Evolutionary conservation across 2,329 filamentous ascomycete species (phyloP).

Genomic region (Leptographium procerum): DNA sequence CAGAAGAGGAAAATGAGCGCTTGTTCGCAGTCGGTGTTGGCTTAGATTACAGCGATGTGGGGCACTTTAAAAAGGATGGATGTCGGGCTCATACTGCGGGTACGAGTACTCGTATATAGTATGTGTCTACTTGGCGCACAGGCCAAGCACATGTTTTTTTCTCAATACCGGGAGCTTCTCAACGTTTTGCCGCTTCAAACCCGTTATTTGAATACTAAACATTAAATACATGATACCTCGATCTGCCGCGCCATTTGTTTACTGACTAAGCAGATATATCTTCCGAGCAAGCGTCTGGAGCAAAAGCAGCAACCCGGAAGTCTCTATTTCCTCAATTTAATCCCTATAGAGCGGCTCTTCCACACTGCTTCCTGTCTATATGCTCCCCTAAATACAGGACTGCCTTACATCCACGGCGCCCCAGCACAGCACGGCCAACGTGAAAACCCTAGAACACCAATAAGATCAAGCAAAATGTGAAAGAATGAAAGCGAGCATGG

Average conservation of each 20-base stretch:
- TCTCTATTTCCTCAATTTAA: background rate
- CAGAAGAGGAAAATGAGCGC: background rate
- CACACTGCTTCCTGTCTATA: background rate
- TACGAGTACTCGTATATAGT: too few species aligned
- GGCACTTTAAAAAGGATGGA: background rate
- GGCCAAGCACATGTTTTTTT: background rate
- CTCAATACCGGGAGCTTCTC: background rate
- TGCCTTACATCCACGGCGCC: background rate
- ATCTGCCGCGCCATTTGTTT: too few species aligned
- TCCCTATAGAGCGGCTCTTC: background rate
- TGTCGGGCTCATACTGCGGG: background rate
- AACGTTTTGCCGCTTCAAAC: too few species aligned
- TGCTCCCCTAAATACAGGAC: background rate
- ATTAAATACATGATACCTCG: too few species aligned
- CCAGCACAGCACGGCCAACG: background rate
- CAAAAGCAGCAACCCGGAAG: background rate
- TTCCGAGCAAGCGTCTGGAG: background rate
- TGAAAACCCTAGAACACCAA: background rate
- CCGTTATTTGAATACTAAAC: too few species aligned
- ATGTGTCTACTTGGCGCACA: background rate
- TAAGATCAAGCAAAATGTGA: background rate
- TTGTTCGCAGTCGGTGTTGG: background rate
- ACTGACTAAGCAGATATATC: too few species aligned
- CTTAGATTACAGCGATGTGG: background rate
- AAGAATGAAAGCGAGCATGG: background rate